These are phyloP conservation scores for Populus hybrid DNA, from an alignment of 441 rosid species.

Conservation along the genomic window DNA sequence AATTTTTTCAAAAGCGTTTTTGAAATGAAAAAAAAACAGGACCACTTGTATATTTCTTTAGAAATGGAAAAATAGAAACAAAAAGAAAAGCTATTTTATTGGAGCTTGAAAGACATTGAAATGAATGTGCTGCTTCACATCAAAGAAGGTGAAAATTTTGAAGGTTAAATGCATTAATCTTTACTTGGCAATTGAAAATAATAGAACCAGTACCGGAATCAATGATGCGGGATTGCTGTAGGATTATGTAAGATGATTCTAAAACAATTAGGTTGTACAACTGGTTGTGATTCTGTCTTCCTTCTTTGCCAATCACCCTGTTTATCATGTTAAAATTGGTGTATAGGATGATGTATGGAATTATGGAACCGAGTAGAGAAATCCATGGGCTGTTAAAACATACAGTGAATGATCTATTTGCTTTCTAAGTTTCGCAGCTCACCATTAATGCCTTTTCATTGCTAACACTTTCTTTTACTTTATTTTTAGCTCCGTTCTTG, in stretches of 20 bases:
- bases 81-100: not conserved
- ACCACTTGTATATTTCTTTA: not conserved
- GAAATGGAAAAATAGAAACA: not conserved
- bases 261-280: not conserved
- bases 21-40: no score
- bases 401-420: not conserved
- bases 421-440: not conserved
- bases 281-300: no score
- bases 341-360: not conserved
- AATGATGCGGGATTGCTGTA: not conserved
- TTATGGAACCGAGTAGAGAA: not conserved
- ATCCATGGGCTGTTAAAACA: not conserved
- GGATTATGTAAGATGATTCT: not conserved
- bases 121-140: not conserved
- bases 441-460: not conserved
- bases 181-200: not conserved
- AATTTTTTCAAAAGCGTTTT: accelerated
- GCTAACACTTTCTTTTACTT: not conserved
- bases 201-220: not conserved
- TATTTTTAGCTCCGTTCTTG: conserved; percentile 41
- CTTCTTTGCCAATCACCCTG: not conserved
- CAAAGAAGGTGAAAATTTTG: not conserved
- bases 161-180: not conserved
- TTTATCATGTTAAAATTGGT: not conserved
- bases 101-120: conserved; percentile 2